Conservation (phyloP, 2,329 filamentous ascomycete species). For the Sporothrix curviconia region DNA sequence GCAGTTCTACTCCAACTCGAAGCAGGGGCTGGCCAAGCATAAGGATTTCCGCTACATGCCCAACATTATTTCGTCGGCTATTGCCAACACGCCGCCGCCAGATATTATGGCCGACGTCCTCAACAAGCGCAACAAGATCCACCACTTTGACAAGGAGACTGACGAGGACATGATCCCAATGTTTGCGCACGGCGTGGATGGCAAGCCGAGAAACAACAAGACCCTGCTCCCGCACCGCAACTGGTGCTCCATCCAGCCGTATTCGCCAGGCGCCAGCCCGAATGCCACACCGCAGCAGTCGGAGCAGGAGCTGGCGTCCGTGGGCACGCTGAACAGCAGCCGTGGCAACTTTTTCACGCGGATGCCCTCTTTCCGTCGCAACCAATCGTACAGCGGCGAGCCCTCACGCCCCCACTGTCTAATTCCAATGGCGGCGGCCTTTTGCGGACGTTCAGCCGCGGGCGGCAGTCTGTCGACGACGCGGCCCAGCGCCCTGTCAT, state of each 20-base stretch:
- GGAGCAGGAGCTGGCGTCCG: conserved; percentile 37
- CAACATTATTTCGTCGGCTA: conserved; percentile 88
- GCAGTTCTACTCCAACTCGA: conserved; percentile 90
- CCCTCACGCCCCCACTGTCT: conserved; percentile 43
- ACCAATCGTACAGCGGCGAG: conserved; percentile 30
- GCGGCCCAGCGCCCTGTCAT: conserved; percentile 25
- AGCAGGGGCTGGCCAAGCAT: conserved; percentile 72
- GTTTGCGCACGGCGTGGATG: conserved; percentile 83
- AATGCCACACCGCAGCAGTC: conserved; percentile 56
- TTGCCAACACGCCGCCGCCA: conserved; percentile 84
- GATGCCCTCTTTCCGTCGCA: conserved; percentile 32
- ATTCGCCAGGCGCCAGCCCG: conserved; percentile 71
- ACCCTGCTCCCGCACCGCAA: conserved; percentile 82
- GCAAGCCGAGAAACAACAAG: conserved; percentile 85
- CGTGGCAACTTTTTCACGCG: conserved; percentile 38
- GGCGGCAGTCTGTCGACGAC: conserved; percentile 32
- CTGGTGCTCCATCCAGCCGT: conserved; percentile 88
- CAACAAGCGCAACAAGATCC: conserved; percentile 83
- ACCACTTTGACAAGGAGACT: conserved; percentile 67
- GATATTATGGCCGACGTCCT: conserved; percentile 84
- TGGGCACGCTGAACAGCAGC: conserved; percentile 30
- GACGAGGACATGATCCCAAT: conserved; percentile 96
- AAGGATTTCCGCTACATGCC: conserved; percentile 95
- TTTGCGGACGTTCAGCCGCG: conserved; percentile 36
- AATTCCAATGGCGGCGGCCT: conserved; percentile 35